Evolutionary conservation across 257 asterid genomes (phyloP).

Genomic region (Jasminum sambac): DNA sequence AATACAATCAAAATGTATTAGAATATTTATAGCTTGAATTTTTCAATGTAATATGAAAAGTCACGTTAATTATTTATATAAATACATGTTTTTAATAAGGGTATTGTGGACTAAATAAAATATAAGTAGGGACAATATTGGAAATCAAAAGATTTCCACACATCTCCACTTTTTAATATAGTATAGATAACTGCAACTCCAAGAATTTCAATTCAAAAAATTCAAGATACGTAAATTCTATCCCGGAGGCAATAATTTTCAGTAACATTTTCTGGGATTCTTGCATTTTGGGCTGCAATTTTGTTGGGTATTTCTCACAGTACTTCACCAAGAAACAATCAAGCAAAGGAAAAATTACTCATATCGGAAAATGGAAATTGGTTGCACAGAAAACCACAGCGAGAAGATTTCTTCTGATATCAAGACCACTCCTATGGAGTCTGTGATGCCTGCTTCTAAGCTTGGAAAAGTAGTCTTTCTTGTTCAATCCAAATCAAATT

Average conservation of each 20-base stretch:
- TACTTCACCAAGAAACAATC: constrained; percentile 9
- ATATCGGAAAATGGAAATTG: constrained; percentile 65
- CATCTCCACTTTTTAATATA: too few species aligned
- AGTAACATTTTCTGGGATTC: constrained; percentile 2
- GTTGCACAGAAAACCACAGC: constrained; percentile 61
- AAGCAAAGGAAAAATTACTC: constrained; percentile 5
- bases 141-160: too few species aligned
- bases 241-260: constrained; percentile 7
- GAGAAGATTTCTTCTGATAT: constrained; percentile 36
- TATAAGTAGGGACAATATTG: too few species aligned
- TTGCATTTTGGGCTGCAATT: not conserved
- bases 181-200: not conserved
- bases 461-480: constrained; percentile 58
- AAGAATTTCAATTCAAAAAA: constrained; percentile 22
- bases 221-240: constrained; percentile 23
- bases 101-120: too few species aligned
- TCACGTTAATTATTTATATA: too few species aligned
- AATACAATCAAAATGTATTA: too few species aligned
- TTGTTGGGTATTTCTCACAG: constrained; percentile 8
- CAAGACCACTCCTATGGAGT: constrained; percentile 44
- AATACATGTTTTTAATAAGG: too few species aligned
- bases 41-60: too few species aligned
- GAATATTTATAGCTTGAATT: too few species aligned
- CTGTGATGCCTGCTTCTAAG: constrained; percentile 55
- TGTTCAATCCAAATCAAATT: not conserved